These are phyloP conservation scores for Zygnema cylindricum DNA, from an alignment of 139 green algal genomes.

Conservation along the genomic window DNA sequence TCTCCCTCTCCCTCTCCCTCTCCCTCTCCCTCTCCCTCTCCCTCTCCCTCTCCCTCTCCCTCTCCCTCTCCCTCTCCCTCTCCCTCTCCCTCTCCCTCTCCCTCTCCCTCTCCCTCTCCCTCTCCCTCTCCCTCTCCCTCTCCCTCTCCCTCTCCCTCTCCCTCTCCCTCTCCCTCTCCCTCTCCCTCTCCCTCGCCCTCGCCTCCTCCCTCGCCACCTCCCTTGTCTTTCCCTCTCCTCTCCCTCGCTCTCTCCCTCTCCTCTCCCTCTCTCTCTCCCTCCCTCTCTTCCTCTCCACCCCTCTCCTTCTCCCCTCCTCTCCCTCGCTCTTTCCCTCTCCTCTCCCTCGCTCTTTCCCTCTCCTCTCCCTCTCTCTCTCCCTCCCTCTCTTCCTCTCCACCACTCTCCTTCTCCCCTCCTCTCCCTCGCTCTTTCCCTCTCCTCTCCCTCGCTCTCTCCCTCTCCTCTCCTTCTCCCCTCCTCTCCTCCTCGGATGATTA, in stretches of 20 bases:
- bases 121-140: constrained; percentile 24
- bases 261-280: constrained; percentile 6
- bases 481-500: background rate
- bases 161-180: constrained; percentile 7
- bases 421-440: background rate
- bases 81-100: background rate
- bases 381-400: background rate
- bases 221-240: background rate
- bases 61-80: background rate
- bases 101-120: constrained; percentile 24
- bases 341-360: background rate
- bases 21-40: background rate
- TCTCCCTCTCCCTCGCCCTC: constrained; percentile 4
- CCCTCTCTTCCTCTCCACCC: background rate
- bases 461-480: background rate
- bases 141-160: constrained; percentile 9
- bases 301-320: background rate
- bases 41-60: background rate
- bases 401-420: background rate
- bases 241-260: background rate
- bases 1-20: background rate
- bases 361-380: background rate
- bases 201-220: background rate
- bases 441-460: background rate
- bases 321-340: background rate